Conservation (phyloP, 768 basidiomycete species). For the Exidia glandulosa region DNA sequence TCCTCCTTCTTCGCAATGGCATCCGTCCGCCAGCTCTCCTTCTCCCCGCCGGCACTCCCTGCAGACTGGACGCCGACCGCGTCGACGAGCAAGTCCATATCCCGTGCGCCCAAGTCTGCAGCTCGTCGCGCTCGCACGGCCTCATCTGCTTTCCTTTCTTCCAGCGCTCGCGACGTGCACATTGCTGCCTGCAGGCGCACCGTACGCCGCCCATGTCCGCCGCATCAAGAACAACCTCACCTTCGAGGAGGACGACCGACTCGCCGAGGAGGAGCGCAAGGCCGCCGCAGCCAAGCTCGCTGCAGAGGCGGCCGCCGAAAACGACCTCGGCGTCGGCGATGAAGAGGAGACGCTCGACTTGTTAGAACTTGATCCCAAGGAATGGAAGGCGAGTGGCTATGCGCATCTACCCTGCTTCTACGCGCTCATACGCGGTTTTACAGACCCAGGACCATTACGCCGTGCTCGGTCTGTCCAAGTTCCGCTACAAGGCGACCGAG, state of each 20-base stretch:
- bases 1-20: too few relatives aligned
- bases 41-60: slow-evolving; percentile 34
- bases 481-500: slow-evolving; percentile 74
- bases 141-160: slow-evolving; percentile 3
- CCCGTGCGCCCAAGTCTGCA: slow-evolving; percentile 15
- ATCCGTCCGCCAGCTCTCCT: slow-evolving; percentile 24
- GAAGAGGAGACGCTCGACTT: slow-evolving; percentile 71
- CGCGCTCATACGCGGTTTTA: not conserved
- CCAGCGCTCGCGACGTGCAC: slow-evolving; percentile 33
- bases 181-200: slow-evolving; percentile 78
- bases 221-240: slow-evolving; percentile 65
- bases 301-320: slow-evolving; percentile 39
- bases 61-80: slow-evolving; percentile 31
- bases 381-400: slow-evolving; percentile 72
- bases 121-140: not conserved
- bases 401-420: not conserved
- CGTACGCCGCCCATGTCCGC: slow-evolving; percentile 74
- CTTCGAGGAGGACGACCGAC: slow-evolving; percentile 74
- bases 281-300: slow-evolving; percentile 15
- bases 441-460: slow-evolving; percentile 99
- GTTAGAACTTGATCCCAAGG: slow-evolving; percentile 80
- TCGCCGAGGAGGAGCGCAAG: slow-evolving; percentile 41
- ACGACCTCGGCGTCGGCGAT: slow-evolving; percentile 87
- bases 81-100: slow-evolving; percentile 24
- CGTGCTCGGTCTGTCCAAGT: slow-evolving; percentile 85